Base-by-base conservation (phyloP, 805 yeast genomes). In the Saturnispora dispora region DNA sequence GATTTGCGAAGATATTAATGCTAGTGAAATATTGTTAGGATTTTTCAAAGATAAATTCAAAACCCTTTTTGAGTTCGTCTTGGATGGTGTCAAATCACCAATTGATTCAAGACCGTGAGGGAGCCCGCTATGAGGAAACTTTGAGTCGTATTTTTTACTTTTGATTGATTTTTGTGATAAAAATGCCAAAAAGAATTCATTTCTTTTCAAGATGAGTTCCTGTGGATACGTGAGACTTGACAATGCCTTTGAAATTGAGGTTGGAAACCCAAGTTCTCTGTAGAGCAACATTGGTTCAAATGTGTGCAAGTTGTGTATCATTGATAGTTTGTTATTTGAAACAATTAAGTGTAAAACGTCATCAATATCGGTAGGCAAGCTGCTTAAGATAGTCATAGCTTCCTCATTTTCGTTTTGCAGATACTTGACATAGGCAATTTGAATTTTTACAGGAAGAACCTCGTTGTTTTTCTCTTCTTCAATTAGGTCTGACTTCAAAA, bases 391-490 rank as follows among this genome's bases (percentile, higher is more conserved):
- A 2, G 58, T 52, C 37, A 59, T 46, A 2, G 81, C 67, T 18
- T 68, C 66, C 1, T 59, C 66, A 2, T 48, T 45, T 15, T 72
- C 59, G 7, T 75, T 76, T 37, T 56, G 45, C 15, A 67, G 51
- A 36, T 72, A 74, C 48, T 77, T 66, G 18, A 78, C 75, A 57
- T 75, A 82, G 2, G 86, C 82, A 30, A 75, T 76, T 56, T 85
- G 84, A 43, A 82, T 63, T 52, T 73, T 63, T 20, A 83, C 83
- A 23, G 91, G 85, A 30, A 76, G 71, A n/a, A 78, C 60, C 59
- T 83, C 88, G 41, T 65, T 58, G 5, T 68, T 61, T 47, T 72
- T 67, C 53, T 82, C 86, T 8, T 71, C 57, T 42, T 62, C 56
- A 56, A 83, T 78, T 18, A 65, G 55, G 13, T 64, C 56, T 45